phyloP scores from a whole-genome alignment of 2,329 filamentous ascomycete species.

The Fusarium nematophilum region DNA sequence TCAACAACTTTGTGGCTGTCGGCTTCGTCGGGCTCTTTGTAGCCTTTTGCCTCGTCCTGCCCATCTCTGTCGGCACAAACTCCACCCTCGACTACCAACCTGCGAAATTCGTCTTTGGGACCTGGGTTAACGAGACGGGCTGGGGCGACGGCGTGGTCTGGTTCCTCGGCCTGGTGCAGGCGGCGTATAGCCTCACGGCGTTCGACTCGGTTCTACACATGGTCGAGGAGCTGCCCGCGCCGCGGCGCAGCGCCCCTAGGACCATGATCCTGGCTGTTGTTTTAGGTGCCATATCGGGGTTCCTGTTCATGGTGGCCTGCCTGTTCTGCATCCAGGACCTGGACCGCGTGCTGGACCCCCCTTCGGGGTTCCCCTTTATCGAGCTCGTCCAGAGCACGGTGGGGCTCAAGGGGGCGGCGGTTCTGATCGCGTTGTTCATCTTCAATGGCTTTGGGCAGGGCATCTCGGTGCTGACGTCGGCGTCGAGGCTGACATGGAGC shows the following conservation, averaged over 20 bases:
- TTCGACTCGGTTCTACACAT: conserved; percentile 70
- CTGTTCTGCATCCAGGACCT: conserved; percentile 62
- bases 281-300: conserved; percentile 58
- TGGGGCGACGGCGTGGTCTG: conserved; percentile 65
- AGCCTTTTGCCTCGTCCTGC: conserved; percentile 60
- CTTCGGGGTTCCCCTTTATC: conserved; percentile 59
- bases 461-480: conserved; percentile 62
- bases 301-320: conserved; percentile 62
- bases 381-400: conserved; percentile 54
- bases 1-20: conserved; percentile 67
- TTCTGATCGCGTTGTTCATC: conserved; percentile 62
- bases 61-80: conserved; percentile 62
- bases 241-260: conserved; percentile 60
- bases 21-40: conserved; percentile 64
- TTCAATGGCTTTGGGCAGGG: conserved; percentile 66
- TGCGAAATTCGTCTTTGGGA: conserved; percentile 62
- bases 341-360: conserved; percentile 52
- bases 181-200: conserved; percentile 61
- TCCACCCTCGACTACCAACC: conserved; percentile 58
- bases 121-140: conserved; percentile 57
- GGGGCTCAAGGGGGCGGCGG: conserved; percentile 52
- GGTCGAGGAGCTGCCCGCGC: conserved; percentile 66
- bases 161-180: conserved; percentile 67
- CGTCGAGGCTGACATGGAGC: conserved; percentile 64
- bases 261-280: conserved; percentile 64